These are phyloP conservation scores for Saposhnikovia divaricata DNA, from an alignment of 129 eudicot species.

Conservation along the genomic window DNA sequence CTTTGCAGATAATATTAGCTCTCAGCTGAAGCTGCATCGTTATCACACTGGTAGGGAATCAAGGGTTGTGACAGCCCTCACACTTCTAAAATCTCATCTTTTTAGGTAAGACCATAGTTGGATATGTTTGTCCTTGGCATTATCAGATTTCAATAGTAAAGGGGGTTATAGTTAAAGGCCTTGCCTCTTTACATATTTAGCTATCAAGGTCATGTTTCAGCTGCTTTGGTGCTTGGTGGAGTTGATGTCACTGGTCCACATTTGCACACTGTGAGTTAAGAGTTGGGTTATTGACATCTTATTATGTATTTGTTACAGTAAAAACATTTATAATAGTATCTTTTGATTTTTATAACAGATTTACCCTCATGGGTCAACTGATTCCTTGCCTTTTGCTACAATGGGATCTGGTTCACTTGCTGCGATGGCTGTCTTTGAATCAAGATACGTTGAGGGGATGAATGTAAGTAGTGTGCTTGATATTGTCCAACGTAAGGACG, in stretches of 20 bases:
- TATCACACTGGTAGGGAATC: constrained; percentile 90
- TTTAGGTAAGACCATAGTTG: constrained; percentile 46
- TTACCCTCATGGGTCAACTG: constrained; percentile 95
- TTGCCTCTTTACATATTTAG: constrained; percentile 23
- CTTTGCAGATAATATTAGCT: constrained; percentile 70
- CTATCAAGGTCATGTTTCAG: constrained; percentile 83
- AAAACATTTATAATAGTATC: constrained; percentile 8
- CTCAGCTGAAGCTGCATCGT: constrained; percentile 85
- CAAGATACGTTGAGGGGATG: constrained; percentile 76
- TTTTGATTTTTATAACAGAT: constrained; percentile 33
- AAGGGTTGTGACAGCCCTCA: constrained; percentile 94
- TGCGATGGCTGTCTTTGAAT: constrained; percentile 93
- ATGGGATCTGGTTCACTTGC: constrained; percentile 99
- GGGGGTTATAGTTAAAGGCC: not conserved
- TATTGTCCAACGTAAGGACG: not conserved
- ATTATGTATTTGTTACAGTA: not conserved
- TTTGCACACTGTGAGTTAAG: constrained; percentile 59
- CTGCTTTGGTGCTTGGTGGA: constrained; percentile 94
- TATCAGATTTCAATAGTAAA: not conserved
- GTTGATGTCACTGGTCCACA: constrained; percentile 85
- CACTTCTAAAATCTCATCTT: constrained; percentile 78
- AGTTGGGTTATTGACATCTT: not conserved
- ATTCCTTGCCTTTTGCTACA: constrained; percentile 86
- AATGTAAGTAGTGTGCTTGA: constrained; percentile 44
- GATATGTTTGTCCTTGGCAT: not conserved